These are phyloP conservation scores for Schrenkiella parvula DNA, from an alignment of 345 rosid species.

Conservation along the genomic window DNA sequence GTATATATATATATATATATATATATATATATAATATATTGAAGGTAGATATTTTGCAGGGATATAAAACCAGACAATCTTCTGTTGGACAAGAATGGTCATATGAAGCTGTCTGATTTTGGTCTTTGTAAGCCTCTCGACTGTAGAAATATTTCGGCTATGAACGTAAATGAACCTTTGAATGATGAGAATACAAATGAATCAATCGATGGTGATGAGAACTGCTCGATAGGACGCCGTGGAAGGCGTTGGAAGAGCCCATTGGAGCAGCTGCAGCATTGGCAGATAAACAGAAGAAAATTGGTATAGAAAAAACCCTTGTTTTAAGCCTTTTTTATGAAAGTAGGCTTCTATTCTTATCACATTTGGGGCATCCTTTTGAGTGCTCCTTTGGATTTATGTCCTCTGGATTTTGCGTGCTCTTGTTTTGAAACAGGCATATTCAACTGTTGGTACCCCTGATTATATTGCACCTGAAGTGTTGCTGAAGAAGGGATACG, in stretches of 20 bases:
- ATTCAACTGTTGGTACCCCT: constrained; percentile 90
- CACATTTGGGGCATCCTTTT: background rate
- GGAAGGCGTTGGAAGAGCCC: constrained; percentile 80
- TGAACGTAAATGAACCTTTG: constrained; percentile 66
- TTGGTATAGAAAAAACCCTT: constrained; percentile 42
- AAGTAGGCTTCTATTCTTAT: background rate
- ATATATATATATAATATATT: too few species aligned
- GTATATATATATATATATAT: too few species aligned
- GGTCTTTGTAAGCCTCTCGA: constrained; percentile 99
- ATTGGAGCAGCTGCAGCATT: constrained; percentile 78
- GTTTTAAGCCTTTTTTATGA: constrained; percentile 1
- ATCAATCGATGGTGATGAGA: constrained; percentile 57
- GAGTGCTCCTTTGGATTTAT: too few species aligned
- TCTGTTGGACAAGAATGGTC: constrained; percentile 83
- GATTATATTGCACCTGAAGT: constrained; percentile 99
- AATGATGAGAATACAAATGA: constrained; percentile 66
- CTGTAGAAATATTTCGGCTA: constrained; percentile 62
- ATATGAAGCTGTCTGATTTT: constrained; percentile 92
- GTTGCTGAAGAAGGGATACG: constrained; percentile 88
- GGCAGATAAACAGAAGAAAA: constrained; percentile 88
- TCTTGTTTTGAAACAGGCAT: constrained; percentile 53
- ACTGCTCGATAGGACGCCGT: constrained; percentile 44
- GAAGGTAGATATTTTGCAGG: constrained; percentile 40
- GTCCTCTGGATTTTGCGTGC: constrained; percentile 8
- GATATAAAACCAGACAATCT: constrained; percentile 98